phyloP scores from a whole-genome alignment of 1,284 basidiomycete genomes.

The Melampsora larici-populina region DNA sequence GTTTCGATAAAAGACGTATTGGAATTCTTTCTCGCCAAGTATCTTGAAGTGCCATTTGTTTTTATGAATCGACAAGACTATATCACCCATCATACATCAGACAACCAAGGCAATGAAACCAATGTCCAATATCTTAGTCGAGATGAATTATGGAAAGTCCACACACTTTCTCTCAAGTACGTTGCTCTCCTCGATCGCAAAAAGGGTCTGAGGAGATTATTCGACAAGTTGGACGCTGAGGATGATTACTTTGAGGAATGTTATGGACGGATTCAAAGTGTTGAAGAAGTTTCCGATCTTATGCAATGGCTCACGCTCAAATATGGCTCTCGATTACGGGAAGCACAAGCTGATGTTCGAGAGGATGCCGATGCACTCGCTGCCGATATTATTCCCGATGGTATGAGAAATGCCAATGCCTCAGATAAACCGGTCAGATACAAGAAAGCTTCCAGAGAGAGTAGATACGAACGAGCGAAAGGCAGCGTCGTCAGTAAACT shows the following conservation, averaged over 20 bases:
- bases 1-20: constrained; percentile 76
- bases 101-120: constrained; percentile 52
- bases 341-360: constrained; percentile 62
- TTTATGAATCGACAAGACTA: constrained; percentile 91
- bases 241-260: constrained; percentile 70
- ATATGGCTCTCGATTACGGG: constrained; percentile 62
- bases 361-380: constrained; percentile 42
- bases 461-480: constrained; percentile 79
- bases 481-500: constrained; percentile 71
- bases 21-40: constrained; percentile 77
- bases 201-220: constrained; percentile 64
- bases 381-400: constrained; percentile 55
- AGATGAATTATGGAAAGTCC: constrained; percentile 82
- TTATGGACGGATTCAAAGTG: constrained; percentile 59
- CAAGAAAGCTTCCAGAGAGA: constrained; percentile 79
- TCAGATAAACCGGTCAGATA: constrained; percentile 53
- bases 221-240: constrained; percentile 63
- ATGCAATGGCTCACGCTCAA: constrained; percentile 87
- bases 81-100: constrained; percentile 65
- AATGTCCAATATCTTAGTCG: constrained; percentile 67
- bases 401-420: constrained; percentile 9
- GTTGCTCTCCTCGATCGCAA: constrained; percentile 75
- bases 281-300: constrained; percentile 86
- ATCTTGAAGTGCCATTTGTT: constrained; percentile 89
- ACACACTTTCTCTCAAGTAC: constrained; percentile 77